These are phyloP conservation scores for Choiromyces venosus DNA, from an alignment of 495 filamentous ascomycete genomes.

Conservation along the genomic window DNA sequence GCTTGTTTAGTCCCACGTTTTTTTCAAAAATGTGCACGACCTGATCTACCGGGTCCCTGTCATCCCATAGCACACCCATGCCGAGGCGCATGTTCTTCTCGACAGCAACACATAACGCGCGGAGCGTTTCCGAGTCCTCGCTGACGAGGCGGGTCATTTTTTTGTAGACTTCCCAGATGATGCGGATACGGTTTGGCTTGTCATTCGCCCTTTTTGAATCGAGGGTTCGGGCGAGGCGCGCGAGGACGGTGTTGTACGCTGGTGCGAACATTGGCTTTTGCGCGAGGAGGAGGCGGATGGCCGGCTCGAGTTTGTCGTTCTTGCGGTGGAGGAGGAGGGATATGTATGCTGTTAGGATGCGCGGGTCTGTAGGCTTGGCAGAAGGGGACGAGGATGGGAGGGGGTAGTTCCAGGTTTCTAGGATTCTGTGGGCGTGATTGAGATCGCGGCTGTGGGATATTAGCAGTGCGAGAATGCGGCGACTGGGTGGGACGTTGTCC, in stretches of 20 bases:
- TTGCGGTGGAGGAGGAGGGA: slow-evolving; percentile 18
- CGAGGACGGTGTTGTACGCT: slow-evolving; percentile 30
- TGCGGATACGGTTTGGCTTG: background rate
- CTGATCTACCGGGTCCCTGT: slow-evolving; percentile 5
- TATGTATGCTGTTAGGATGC: slow-evolving; percentile 32
- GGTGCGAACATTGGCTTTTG: slow-evolving; percentile 23
- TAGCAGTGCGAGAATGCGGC: slow-evolving; percentile 1
- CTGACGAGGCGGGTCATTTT: slow-evolving; percentile 7
- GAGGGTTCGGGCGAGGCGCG: background rate
- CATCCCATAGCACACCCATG: slow-evolving; percentile 17
- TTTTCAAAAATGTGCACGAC: slow-evolving; percentile 18
- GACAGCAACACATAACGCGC: slow-evolving; percentile 26
- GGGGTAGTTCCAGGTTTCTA: background rate
- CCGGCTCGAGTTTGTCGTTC: slow-evolving; percentile 2
- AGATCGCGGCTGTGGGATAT: background rate
- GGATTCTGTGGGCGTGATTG: background rate
- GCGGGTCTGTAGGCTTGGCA: background rate
- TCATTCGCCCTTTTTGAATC: background rate
- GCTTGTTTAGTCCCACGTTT: slow-evolving; percentile 2
- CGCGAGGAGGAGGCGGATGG: slow-evolving; percentile 24
- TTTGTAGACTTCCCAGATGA: slow-evolving; percentile 31
- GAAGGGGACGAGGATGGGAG: background rate
- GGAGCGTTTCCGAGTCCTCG: slow-evolving; percentile 26
- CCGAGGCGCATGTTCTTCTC: slow-evolving; percentile 3
- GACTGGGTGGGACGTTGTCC: slow-evolving; percentile 43